phyloP scores from a whole-genome alignment of 345 rosid genomes.

The Stellera chamaejasme region DNA sequence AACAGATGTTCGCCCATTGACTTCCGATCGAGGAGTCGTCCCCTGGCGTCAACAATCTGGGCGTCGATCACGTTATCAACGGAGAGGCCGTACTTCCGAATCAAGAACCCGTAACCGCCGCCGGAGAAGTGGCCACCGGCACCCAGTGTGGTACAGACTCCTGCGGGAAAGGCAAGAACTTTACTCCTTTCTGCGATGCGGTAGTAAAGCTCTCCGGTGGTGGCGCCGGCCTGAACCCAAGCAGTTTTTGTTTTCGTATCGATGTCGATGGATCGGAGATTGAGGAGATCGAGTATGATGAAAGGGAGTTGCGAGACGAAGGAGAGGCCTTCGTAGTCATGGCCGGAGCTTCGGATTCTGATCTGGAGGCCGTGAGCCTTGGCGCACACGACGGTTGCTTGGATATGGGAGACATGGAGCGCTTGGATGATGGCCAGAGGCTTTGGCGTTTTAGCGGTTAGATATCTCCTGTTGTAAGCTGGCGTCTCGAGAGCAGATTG shows the following conservation, averaged over 20 bases:
- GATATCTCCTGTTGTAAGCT: neutral
- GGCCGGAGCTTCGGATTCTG: conserved; percentile 17
- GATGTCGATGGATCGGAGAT: no score
- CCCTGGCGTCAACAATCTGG: conserved; percentile 2
- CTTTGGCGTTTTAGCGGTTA: conserved; percentile 6
- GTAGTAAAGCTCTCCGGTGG: conserved; percentile 14
- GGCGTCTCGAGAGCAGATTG: no score
- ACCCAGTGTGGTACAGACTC: conserved; percentile 6
- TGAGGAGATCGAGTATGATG: no score
- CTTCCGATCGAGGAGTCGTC: conserved; percentile 11
- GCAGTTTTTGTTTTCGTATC: no score
- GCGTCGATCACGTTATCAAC: conserved; percentile 13
- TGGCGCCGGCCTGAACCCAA: conserved; percentile 12
- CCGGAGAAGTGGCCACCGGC: conserved; percentile 15
- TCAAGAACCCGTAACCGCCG: conserved; percentile 15
- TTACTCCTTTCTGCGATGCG: conserved; percentile 11
- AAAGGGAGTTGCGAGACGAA: no score
- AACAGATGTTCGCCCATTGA: conserved; percentile 19
- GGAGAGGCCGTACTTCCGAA: conserved; percentile 17
- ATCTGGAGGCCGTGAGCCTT: conserved; percentile 10
- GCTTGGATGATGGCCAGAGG: conserved; percentile 2
- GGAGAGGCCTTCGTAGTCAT: conserved; percentile 15
- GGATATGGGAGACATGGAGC: conserved; percentile 15
- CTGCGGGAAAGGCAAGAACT: conserved; percentile 11
- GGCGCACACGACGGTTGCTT: conserved; percentile 12